These are phyloP conservation scores for Trypanosoma conorhini DNA, from an alignment of 208 protist genomes.

Conservation along the genomic window DNA sequence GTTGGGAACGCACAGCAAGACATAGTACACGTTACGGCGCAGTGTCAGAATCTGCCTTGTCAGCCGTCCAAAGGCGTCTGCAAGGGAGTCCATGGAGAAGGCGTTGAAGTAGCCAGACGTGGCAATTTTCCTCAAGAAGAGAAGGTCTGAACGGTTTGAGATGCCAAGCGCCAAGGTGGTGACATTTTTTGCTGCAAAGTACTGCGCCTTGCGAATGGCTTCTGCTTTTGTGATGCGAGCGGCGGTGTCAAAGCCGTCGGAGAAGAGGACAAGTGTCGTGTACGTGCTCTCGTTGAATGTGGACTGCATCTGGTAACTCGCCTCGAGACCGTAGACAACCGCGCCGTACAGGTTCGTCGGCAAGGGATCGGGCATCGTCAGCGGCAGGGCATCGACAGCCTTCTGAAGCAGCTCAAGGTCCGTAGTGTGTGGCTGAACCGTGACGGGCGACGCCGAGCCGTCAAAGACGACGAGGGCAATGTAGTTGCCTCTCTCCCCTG, in stretches of 20 bases:
- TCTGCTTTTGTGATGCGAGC: conserved; percentile 6
- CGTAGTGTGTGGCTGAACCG: conserved; percentile 15
- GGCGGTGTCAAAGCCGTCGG: conserved; percentile 13
- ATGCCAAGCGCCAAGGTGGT: conserved; percentile 1
- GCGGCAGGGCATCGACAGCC: conserved; percentile 3
- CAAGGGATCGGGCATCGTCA: conserved; percentile 8
- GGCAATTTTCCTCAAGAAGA: no score
- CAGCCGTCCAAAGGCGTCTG: conserved; percentile 4
- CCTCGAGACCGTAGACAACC: conserved; percentile 10
- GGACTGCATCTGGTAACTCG: conserved; percentile 7
- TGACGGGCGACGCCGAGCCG: neutral
- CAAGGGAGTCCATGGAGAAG: neutral
- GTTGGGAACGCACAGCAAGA: conserved; percentile 16
- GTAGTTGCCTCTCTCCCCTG: neutral
- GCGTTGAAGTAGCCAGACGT: no score
- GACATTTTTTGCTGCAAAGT: conserved; percentile 13
- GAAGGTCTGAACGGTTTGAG: no score
- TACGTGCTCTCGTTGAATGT: conserved; percentile 1
- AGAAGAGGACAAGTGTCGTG: conserved; percentile 8
- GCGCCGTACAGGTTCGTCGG: conserved; percentile 19
- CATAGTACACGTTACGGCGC: conserved; percentile 15
- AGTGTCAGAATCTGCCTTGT: conserved; percentile 6
- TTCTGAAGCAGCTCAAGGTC: neutral
- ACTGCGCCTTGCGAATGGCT: conserved; percentile 7
- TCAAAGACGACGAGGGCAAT: conserved; percentile 13